Conservation (phyloP, 2,329 filamentous ascomycete genomes). For the Sphaceloma murrayae region DNA sequence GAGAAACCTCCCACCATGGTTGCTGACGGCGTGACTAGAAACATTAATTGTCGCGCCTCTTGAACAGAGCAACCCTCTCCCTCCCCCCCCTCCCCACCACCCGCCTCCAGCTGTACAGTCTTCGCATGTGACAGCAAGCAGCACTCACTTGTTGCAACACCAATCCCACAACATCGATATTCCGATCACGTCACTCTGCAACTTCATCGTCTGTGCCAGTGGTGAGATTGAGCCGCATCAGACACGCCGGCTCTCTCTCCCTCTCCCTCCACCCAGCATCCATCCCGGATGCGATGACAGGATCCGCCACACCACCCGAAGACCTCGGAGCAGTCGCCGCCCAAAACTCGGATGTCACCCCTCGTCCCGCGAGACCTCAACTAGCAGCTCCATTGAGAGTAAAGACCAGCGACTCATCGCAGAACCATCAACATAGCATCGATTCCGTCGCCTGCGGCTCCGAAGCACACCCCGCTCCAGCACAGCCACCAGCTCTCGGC, state of each 20-base stretch:
- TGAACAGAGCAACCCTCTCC: conserved; percentile 2
- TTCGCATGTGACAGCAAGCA: conserved; percentile 10
- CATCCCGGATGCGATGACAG: conserved; percentile 13
- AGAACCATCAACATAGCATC: neutral
- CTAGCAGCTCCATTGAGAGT: conserved; percentile 11
- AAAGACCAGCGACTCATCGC: conserved; percentile 8
- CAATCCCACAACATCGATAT: too few species aligned
- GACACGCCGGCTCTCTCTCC: neutral
- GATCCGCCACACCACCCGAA: conserved; percentile 6
- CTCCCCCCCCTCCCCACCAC: too few species aligned
- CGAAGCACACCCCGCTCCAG: conserved; percentile 24
- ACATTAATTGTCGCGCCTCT: too few species aligned
- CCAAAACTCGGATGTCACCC: conserved; percentile 12
- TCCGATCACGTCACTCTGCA: too few species aligned
- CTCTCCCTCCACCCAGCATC: neutral
- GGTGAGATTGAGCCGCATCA: neutral
- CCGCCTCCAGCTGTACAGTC: neutral
- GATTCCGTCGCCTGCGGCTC: conserved; percentile 12
- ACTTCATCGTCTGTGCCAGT: conserved; percentile 1
- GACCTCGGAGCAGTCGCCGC: conserved; percentile 9
- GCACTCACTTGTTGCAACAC: too few species aligned
- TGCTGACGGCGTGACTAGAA: too few species aligned
- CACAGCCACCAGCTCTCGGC: conserved; percentile 20
- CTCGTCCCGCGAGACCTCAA: conserved; percentile 8
- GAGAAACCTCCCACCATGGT: too few species aligned